Percentiles rank a stretch among this genome's conserved stretches.
phyloP scores from a whole-genome alignment of 2,329 filamentous ascomycete genomes.

The Nakataea oryzae region DNA sequence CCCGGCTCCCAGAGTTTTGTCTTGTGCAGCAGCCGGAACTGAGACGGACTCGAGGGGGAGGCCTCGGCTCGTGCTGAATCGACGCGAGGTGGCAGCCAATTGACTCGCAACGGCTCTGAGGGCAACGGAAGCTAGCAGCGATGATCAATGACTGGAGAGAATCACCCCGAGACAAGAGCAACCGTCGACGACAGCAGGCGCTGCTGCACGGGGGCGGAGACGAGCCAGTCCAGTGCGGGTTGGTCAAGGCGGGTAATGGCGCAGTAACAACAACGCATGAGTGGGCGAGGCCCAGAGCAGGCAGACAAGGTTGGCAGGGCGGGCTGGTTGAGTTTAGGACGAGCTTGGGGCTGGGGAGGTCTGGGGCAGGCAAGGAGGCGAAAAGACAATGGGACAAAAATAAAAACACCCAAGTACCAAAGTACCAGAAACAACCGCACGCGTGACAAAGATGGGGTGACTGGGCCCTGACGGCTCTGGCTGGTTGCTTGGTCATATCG shows the following conservation, averaged over 20 bases:
- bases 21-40: too few species aligned
- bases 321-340: neutral
- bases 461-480: too few species aligned
- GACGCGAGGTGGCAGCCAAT: neutral
- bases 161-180: neutral
- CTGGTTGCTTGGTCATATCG: neutral
- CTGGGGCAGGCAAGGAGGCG: neutral
- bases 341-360: neutral
- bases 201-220: neutral
- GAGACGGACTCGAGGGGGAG: neutral
- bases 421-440: too few species aligned
- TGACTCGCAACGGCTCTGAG: neutral
- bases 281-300: neutral
- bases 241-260: neutral
- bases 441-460: neutral
- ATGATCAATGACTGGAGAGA: neutral
- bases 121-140: neutral
- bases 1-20: neutral
- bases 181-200: neutral
- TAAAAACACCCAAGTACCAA: neutral
- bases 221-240: neutral
- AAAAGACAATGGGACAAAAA: neutral
- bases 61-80: neutral
- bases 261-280: neutral
- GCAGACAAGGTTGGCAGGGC: neutral